Base-by-base conservation (phyloP, 331 rosid genomes). In the Pyracantha coccinea region DNA sequence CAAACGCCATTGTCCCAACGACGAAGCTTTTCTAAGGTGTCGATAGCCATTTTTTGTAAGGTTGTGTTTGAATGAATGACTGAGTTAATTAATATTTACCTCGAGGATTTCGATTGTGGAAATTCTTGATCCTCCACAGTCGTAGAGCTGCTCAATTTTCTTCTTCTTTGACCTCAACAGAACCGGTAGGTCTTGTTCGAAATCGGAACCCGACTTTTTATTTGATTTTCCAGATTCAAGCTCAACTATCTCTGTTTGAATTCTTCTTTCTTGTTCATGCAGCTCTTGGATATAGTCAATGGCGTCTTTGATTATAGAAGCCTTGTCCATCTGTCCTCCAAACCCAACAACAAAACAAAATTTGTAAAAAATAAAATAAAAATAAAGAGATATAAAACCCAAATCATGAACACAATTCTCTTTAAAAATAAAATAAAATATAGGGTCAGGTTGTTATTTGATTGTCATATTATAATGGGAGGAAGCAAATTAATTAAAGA, bases 291-390 rank as follows among this genome's bases (percentile, higher is more conserved):
- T 94, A 53, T 94, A 89, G 44, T 84, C 93, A 61, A 94, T 94
- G 0, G 99, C 99, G 76, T 94, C 99, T 78, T 89, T 94, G 53
- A 94, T 85, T 23, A 94, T 89, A 1, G 99, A 94, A 68, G 97
- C 99, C 80, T 94, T 94, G 59, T 94, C 99, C 99, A 94, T 94
- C 99, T 94, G 82, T 15, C 6, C 20, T 8, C 76, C 65, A 32
- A 64, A 59, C 25, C 38, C 57, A 61, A 78, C 13, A 71, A 54
- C 54, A 9, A 14, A 65, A 17, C 68, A 13, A 24, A 59, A 69
- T 44, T 32, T 50, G 6, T 1, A 20, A 41, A 53, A 32, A 20
- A n/a, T 8, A 3, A 6, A 47, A 14, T 3, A 6, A 2, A 27
- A 13, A 14, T 17, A 41, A 41, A 41, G 15, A 41, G 47, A 41